A percentile compares a stretch with the other conserved stretches of the same genome.
phyloP scores from a whole-genome alignment of 2,329 filamentous ascomycete species.

The Venturiaceae sp. region DNA sequence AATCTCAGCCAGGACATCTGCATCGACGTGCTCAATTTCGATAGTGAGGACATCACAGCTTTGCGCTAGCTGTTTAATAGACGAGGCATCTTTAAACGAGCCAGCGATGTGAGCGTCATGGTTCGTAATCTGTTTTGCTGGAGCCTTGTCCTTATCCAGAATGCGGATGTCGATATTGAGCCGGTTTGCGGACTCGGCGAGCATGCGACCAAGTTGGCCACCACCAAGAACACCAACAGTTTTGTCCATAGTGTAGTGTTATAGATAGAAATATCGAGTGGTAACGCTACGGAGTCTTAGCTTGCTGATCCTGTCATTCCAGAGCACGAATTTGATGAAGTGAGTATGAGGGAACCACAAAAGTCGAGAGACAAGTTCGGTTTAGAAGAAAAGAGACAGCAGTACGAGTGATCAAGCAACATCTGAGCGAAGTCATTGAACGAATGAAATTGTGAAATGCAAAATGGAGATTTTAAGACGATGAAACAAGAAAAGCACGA shows the following conservation, averaged over 20 bases:
- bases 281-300: too few relatives aligned
- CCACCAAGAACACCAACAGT: slow-evolving; percentile 32
- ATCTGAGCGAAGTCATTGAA: neutral
- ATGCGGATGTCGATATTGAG: slow-evolving; percentile 72
- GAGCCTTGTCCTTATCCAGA: slow-evolving; percentile 65
- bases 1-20: slow-evolving; percentile 79
- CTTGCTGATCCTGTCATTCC: too few relatives aligned
- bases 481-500: neutral
- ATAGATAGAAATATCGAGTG: too few relatives aligned
- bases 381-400: neutral
- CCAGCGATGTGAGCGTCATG: slow-evolving; percentile 68
- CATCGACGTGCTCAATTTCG: slow-evolving; percentile 93
- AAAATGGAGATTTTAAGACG: neutral
- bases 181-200: slow-evolving; percentile 74
- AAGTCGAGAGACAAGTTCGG: neutral
- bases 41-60: slow-evolving; percentile 76
- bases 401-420: neutral
- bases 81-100: slow-evolving; percentile 75
- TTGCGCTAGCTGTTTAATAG: slow-evolving; percentile 70
- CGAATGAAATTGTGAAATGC: neutral
- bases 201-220: slow-evolving; percentile 74
- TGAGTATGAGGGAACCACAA: neutral
- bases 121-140: slow-evolving; percentile 77
- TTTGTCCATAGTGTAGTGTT: slow-evolving; percentile 11
- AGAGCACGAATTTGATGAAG: too few relatives aligned